A percentile compares a stretch with the other conserved stretches of the same genome.
phyloP scores from a whole-genome alignment of 2,329 filamentous ascomycete genomes.

The Fusarium brachygibbosum region DNA sequence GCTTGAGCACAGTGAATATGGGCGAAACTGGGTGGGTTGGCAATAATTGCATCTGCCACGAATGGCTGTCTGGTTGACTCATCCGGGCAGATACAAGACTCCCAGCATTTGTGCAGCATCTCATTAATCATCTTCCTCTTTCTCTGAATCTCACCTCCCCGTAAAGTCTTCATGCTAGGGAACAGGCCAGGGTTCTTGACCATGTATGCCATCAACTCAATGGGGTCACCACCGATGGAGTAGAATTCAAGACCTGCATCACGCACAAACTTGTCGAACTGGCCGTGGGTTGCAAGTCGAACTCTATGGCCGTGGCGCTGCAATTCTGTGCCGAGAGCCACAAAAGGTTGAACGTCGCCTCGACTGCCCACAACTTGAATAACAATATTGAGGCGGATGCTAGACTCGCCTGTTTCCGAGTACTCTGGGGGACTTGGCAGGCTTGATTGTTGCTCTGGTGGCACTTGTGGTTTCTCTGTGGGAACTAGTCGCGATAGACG shows the following conservation, averaged over 20 bases:
- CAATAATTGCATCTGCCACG: slow-evolving; percentile 63
- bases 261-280: slow-evolving; percentile 18
- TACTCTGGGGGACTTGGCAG: slow-evolving; percentile 1
- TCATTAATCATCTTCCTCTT: slow-evolving; percentile 4
- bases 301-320: slow-evolving; percentile 36
- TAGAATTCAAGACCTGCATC: slow-evolving; percentile 23
- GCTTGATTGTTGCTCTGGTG: not conserved
- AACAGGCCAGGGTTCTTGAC: slow-evolving; percentile 6
- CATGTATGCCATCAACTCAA: slow-evolving; percentile 21
- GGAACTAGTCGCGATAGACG: slow-evolving; percentile 10
- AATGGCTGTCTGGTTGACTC: not conserved
- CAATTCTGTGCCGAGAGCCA: slow-evolving; percentile 15
- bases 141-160: not conserved
- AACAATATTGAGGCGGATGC: slow-evolving; percentile 24
- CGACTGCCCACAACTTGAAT: slow-evolving; percentile 35
- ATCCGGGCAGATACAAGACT: not conserved
- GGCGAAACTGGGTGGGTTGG: slow-evolving; percentile 63
- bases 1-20: slow-evolving; percentile 63
- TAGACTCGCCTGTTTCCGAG: not conserved
- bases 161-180: not conserved
- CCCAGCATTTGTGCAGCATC: slow-evolving; percentile 6
- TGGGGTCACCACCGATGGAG: slow-evolving; percentile 17
- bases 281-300: slow-evolving; percentile 28
- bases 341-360: slow-evolving; percentile 35
- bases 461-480: not conserved